Evolutionary conservation across 164 flowering plant genomes (phyloP).

Genomic region (Cinnamomum micranthum): DNA sequence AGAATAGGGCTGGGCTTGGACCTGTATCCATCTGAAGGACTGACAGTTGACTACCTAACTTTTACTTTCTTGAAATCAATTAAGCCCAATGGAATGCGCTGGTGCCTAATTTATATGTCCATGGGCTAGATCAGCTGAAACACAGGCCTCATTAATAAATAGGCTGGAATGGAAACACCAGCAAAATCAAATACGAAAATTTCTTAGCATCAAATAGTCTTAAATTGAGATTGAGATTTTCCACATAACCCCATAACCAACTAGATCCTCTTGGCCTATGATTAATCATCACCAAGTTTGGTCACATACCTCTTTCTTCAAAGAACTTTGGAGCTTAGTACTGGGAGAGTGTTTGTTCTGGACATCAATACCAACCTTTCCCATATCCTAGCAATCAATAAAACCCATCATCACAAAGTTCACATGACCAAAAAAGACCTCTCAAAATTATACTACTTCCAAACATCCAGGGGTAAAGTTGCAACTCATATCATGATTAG

Average conservation of each 20-base stretch:
- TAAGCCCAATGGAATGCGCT: too few relatives aligned
- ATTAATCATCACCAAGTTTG: conserved; percentile 6
- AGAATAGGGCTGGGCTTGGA: too few relatives aligned
- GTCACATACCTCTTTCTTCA: conserved; percentile 79
- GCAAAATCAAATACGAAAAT: neutral
- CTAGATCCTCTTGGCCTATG: neutral
- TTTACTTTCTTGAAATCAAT: too few relatives aligned
- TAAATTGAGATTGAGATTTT: too few relatives aligned
- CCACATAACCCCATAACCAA: neutral
- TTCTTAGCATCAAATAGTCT: neutral
- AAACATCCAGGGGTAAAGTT: neutral
- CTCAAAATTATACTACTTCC: conserved; percentile 1
- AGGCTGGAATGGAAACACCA: neutral
- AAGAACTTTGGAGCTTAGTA: conserved; percentile 37
- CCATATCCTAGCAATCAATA: conserved; percentile 43
- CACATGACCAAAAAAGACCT: neutral
- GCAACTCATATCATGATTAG: neutral
- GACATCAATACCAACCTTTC: conserved; percentile 17
- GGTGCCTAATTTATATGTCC: too few relatives aligned
- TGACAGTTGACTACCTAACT: too few relatives aligned
- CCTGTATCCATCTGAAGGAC: too few relatives aligned
- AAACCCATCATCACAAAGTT: conserved; percentile 12
- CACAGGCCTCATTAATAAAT: neutral
- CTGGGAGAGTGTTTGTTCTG: conserved; percentile 38
- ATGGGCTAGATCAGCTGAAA: too few relatives aligned